These are phyloP conservation scores for Schwanniomyces yamadae DNA, from an alignment of 805 yeast genomes.

Conservation along the genomic window DNA sequence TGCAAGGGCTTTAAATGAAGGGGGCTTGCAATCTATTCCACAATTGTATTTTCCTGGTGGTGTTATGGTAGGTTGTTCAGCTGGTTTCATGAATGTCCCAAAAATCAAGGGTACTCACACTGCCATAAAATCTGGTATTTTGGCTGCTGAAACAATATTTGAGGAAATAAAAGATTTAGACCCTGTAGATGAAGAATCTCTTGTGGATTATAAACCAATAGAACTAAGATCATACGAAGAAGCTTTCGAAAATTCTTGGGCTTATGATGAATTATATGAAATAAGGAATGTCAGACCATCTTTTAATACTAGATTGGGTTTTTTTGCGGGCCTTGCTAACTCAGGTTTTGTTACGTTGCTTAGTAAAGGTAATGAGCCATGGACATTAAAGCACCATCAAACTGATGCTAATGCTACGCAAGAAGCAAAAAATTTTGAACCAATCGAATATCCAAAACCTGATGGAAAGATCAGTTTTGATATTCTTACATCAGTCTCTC, in stretches of 20 bases:
- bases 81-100: constrained; percentile 97
- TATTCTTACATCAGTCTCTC: constrained; percentile 86
- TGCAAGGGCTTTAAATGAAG: constrained; percentile 96
- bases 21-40: constrained; percentile 94
- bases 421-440: constrained; percentile 61
- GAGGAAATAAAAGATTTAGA: constrained; percentile 43
- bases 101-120: constrained; percentile 97
- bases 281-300: constrained; percentile 94
- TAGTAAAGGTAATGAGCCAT: constrained; percentile 77
- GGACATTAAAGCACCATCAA: constrained; percentile 72
- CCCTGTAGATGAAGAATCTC: constrained; percentile 42
- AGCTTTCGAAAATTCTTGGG: constrained; percentile 77
- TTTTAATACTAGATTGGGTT: constrained; percentile 72
- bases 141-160: constrained; percentile 87
- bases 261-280: constrained; percentile 74
- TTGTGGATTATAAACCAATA: constrained; percentile 35
- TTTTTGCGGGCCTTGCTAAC: constrained; percentile 76
- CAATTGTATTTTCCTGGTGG: constrained; percentile 94
- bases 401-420: constrained; percentile 75
- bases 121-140: constrained; percentile 92
- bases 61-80: constrained; percentile 88
- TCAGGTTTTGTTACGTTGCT: constrained; percentile 83
- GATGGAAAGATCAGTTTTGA: constrained; percentile 93
- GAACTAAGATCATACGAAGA: constrained; percentile 60
- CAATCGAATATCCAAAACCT: constrained; percentile 91